Evolutionary conservation across 2,329 filamentous ascomycete genomes (phyloP).

Genomic region (Myotisia sp.): DNA sequence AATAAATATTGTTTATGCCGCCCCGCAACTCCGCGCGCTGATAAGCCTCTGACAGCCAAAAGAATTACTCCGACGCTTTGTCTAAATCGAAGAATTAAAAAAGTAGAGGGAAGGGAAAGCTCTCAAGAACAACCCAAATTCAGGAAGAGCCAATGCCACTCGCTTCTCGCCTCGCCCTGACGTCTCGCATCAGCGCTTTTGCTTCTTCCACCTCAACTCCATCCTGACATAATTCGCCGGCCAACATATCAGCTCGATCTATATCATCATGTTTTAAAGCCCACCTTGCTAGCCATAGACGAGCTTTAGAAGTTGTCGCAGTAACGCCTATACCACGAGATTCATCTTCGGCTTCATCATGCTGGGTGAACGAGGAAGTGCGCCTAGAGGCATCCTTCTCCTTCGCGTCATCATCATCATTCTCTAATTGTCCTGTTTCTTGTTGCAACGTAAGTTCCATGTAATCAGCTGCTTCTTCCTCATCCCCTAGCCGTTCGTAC

Average conservation of each 20-base stretch:
- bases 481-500: conserved; percentile 67
- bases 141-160: background rate
- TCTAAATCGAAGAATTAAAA: no score
- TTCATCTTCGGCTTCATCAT: conserved; percentile 26
- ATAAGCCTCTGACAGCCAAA: no score
- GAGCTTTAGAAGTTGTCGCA: conserved; percentile 75
- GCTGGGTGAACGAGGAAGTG: conserved; percentile 18
- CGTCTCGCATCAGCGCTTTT: conserved; percentile 78
- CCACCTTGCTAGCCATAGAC: conserved; percentile 82
- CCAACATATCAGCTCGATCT: conserved; percentile 60
- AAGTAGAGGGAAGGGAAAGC: no score
- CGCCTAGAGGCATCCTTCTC: conserved; percentile 17
- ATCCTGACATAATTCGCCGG: conserved; percentile 86
- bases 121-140: background rate
- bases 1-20: no score
- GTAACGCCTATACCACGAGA: conserved; percentile 63
- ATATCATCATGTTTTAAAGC: conserved; percentile 66
- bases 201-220: conserved; percentile 94
- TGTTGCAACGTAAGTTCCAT: conserved; percentile 94
- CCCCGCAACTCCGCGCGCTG: no score
- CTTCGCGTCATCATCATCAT: conserved; percentile 24
- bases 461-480: conserved; percentile 71
- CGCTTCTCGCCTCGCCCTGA: conserved; percentile 57
- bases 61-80: background rate
- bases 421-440: conserved; percentile 54